A percentile compares a stretch with the other conserved stretches of the same genome.
These are phyloP conservation scores for Cicer bijugum DNA, from an alignment of 306 rosid genomes.

Conservation along the genomic window DNA sequence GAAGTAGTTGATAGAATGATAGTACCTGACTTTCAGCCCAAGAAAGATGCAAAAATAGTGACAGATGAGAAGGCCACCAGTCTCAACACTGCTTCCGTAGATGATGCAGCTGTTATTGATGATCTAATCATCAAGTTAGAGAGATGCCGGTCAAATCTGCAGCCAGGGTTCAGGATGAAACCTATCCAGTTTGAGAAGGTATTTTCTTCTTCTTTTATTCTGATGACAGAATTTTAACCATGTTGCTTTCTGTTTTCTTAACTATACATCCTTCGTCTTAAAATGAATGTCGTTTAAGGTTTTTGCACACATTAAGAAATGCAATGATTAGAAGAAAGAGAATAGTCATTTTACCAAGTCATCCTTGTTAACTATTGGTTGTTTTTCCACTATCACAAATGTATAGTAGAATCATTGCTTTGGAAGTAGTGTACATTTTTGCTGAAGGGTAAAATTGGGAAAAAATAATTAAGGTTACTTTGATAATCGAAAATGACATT, in stretches of 20 bases:
- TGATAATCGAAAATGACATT: too few relatives aligned
- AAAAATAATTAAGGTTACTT: too few relatives aligned
- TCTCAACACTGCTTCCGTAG: conserved; percentile 72
- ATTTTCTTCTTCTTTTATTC: conserved; percentile 6
- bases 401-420: too few relatives aligned
- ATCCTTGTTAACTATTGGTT: too few relatives aligned
- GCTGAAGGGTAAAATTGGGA: too few relatives aligned
- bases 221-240: conserved; percentile 1
- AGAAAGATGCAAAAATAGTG: conserved; percentile 77
- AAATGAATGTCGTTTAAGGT: too few relatives aligned
- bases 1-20: conserved; percentile 76
- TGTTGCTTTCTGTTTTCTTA: conserved; percentile 23
- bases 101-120: conserved; percentile 82
- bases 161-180: conserved; percentile 81
- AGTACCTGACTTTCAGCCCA: conserved; percentile 87
- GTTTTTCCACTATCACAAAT: too few relatives aligned
- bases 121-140: conserved; percentile 72
- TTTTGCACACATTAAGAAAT: too few relatives aligned
- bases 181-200: conserved; percentile 99
- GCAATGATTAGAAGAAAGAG: too few relatives aligned
- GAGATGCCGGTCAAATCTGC: conserved; percentile 57
- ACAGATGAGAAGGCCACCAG: conserved; percentile 92
- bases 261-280: neutral
- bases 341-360: too few relatives aligned
- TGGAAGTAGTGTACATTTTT: too few relatives aligned